A percentile compares a stretch with the other conserved stretches of the same genome.
phyloP scores from a whole-genome alignment of 1,139 yeast species.

The Pichia sp. region DNA sequence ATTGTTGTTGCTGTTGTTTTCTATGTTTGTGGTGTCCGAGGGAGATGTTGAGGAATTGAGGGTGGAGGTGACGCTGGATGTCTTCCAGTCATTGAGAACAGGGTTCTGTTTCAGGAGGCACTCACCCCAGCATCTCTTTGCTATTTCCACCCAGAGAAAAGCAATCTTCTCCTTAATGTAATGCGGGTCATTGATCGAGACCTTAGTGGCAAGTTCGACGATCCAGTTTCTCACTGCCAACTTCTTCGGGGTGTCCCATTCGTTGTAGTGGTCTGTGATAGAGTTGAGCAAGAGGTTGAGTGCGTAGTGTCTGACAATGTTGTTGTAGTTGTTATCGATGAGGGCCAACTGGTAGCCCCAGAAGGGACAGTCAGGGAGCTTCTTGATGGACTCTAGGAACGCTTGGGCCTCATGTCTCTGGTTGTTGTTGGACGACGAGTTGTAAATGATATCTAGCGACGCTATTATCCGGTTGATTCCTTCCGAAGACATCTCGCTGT shows the following conservation, averaged over 20 bases:
- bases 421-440: constrained; percentile 61
- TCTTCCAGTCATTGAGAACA: neutral
- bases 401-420: constrained; percentile 65
- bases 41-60: neutral
- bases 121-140: constrained; percentile 88
- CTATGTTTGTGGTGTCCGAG: constrained; percentile 1
- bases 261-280: constrained; percentile 48
- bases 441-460: constrained; percentile 78
- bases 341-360: constrained; percentile 90
- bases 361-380: constrained; percentile 76
- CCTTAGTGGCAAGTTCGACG: constrained; percentile 64
- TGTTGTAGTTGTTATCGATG: constrained; percentile 54
- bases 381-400: constrained; percentile 71
- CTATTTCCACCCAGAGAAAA: constrained; percentile 84
- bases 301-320: constrained; percentile 86
- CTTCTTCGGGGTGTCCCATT: constrained; percentile 57
- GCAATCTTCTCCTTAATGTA: constrained; percentile 88
- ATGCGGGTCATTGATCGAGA: constrained; percentile 68
- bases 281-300: constrained; percentile 73
- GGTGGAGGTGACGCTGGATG: neutral
- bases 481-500: constrained; percentile 49
- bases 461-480: constrained; percentile 66
- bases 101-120: constrained; percentile 19
- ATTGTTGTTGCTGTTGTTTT: constrained; percentile 1
- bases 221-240: constrained; percentile 79